Evolutionary conservation across 768 basidiomycete genomes (phyloP).

Genomic region (Naganishia onofrii): DNA sequence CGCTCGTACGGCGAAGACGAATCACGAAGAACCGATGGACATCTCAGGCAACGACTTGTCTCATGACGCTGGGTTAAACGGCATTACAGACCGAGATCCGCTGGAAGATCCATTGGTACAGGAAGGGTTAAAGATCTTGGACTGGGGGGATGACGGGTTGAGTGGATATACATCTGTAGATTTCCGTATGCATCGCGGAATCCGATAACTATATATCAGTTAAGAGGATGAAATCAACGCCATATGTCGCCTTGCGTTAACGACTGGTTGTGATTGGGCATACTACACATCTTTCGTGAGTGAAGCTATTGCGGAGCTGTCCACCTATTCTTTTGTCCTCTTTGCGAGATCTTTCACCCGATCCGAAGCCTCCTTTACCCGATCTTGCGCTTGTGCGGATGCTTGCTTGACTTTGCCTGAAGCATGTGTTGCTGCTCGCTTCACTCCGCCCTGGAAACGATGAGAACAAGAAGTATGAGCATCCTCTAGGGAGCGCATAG

Average conservation of each 20-base stretch:
- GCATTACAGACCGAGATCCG: background rate
- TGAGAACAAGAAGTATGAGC: background rate
- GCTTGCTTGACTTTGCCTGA: slow-evolving; percentile 31
- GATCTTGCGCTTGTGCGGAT: slow-evolving; percentile 23
- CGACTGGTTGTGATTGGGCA: no score
- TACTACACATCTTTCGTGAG: no score
- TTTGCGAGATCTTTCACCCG: slow-evolving; percentile 27
- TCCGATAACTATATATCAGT: no score
- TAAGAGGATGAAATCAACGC: no score
- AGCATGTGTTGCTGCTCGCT: slow-evolving; percentile 25
- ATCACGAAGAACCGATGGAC: background rate
- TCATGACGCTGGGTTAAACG: slow-evolving; percentile 21
- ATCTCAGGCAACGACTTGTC: background rate
- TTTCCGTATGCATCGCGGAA: slow-evolving; percentile 75
- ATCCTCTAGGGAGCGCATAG: slow-evolving; percentile 1
- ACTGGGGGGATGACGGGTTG: slow-evolving; percentile 61
- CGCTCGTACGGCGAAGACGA: background rate
- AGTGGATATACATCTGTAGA: slow-evolving; percentile 65
- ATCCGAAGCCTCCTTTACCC: slow-evolving; percentile 28
- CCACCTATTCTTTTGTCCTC: slow-evolving; percentile 22
- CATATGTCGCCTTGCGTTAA: no score
- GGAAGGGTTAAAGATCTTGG: slow-evolving; percentile 39
- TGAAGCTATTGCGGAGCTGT: no score
- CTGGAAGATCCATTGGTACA: slow-evolving; percentile 22
- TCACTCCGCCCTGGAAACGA: slow-evolving; percentile 27